A percentile compares a stretch with the other conserved stretches of the same genome.
These are phyloP conservation scores for Epichloe festucae DNA, from an alignment of 2,329 filamentous ascomycete genomes.

Conservation along the genomic window DNA sequence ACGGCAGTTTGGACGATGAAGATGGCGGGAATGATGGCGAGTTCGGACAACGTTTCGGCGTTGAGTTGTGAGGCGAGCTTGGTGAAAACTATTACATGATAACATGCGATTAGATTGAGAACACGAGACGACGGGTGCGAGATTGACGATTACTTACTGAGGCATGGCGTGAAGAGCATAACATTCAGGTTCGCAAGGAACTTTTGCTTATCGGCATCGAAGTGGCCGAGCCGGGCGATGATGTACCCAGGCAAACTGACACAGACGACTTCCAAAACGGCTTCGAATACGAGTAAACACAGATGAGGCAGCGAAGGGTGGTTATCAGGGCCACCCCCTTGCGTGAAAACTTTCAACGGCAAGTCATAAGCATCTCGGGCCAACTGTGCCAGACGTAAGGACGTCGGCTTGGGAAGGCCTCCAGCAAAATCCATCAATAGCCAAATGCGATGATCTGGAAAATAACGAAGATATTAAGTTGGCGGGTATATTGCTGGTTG, in stretches of 20 bases:
- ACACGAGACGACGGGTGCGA: too few species aligned
- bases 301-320: conserved; percentile 59
- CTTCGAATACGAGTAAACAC: conserved; percentile 78
- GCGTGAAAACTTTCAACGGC: conserved; percentile 25
- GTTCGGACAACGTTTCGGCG: conserved; percentile 75
- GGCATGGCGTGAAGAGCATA: conserved; percentile 88
- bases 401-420: conserved; percentile 28
- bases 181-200: conserved; percentile 95
- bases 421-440: conserved; percentile 24
- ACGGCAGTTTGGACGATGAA: conserved; percentile 79
- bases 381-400: conserved; percentile 29
- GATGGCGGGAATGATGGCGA: conserved; percentile 90
- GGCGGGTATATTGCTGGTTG: background rate
- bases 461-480: background rate
- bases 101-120: background rate
- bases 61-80: conserved; percentile 93
- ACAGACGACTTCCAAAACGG: conserved; percentile 88
- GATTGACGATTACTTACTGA: conserved; percentile 48
- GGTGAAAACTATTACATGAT: conserved; percentile 59
- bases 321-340: conserved; percentile 29
- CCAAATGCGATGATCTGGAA: background rate
- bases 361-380: conserved; percentile 27
- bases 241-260: conserved; percentile 92
- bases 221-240: conserved; percentile 78
- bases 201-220: conserved; percentile 91